Conservation (phyloP, 1,284 basidiomycete genomes). For the Caloboletus firmus region DNA sequence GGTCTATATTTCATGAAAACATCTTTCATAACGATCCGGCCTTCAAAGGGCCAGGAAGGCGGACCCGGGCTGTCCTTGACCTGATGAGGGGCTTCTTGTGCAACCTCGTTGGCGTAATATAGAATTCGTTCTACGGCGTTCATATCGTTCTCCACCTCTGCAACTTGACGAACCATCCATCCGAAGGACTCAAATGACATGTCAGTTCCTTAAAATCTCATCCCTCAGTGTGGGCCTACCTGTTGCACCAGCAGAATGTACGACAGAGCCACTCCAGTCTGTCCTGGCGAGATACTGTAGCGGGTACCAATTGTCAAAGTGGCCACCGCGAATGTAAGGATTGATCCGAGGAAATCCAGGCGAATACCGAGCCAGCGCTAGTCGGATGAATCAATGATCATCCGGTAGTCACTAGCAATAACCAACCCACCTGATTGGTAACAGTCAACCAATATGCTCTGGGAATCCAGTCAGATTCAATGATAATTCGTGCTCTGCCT, state of each 20-base stretch:
- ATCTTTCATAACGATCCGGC: conserved; percentile 61
- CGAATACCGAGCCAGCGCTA: conserved; percentile 89
- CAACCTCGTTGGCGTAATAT: conserved; percentile 63
- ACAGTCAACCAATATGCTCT: conserved; percentile 87
- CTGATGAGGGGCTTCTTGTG: conserved; percentile 75
- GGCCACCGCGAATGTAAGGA: conserved; percentile 78
- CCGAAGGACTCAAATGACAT: conserved; percentile 57
- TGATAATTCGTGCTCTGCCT: neutral
- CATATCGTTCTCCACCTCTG: conserved; percentile 91
- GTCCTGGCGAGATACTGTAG: conserved; percentile 73
- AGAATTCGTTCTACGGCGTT: conserved; percentile 85
- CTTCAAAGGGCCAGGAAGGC: conserved; percentile 65
- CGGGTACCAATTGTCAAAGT: conserved; percentile 76
- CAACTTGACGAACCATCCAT: conserved; percentile 81
- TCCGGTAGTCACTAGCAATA: neutral
- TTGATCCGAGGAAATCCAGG: conserved; percentile 79
- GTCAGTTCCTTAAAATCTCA: conserved; percentile 3
- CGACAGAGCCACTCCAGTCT: conserved; percentile 73
- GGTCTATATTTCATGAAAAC: conserved; percentile 72
- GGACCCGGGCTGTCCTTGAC: conserved; percentile 58
- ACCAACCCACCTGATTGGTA: conserved; percentile 60
- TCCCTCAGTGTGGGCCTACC: conserved; percentile 29
- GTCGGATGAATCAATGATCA: conserved; percentile 16
- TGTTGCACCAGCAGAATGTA: conserved; percentile 78
- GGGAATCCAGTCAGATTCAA: conserved; percentile 1